Percentiles rank a stretch among this genome's conserved stretches.
Conservation (phyloP, 345 rosid genomes). For the Punica granatum region DNA sequence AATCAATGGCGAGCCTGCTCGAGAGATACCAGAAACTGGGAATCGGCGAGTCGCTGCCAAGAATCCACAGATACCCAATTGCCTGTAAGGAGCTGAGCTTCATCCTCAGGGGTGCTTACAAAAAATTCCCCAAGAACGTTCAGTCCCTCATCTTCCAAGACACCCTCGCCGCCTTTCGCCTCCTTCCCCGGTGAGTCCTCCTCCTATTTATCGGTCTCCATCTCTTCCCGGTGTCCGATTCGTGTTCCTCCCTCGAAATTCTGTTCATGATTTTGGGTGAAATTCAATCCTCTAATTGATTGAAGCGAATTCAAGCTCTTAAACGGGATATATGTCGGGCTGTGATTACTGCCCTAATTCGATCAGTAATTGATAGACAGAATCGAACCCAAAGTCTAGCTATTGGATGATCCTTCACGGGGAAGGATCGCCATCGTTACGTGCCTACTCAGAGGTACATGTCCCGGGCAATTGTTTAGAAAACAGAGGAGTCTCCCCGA, state of each 20-base stretch:
- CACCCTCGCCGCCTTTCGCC: slow-evolving; percentile 63
- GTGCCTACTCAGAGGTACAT: background rate
- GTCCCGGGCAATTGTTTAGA: background rate
- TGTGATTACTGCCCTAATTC: background rate
- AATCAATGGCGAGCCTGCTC: slow-evolving; percentile 21
- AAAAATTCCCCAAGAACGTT: slow-evolving; percentile 45
- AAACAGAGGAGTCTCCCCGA: background rate
- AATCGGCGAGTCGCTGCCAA: slow-evolving; percentile 35
- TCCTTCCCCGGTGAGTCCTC: slow-evolving; percentile 58
- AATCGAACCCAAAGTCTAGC: no score
- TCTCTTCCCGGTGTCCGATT: no score
- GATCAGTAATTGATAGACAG: no score
- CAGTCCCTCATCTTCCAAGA: slow-evolving; percentile 59
- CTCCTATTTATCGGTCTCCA: background rate
- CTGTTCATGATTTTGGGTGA: background rate
- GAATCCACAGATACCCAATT: slow-evolving; percentile 42
- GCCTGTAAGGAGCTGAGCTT: slow-evolving; percentile 68
- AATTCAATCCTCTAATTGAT: background rate
- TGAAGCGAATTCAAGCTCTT: background rate
- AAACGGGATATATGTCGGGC: background rate
- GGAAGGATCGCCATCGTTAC: background rate
- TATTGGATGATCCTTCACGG: background rate
- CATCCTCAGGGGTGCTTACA: slow-evolving; percentile 40
- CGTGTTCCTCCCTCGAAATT: background rate
- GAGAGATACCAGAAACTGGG: slow-evolving; percentile 52